Evolutionary conservation across 441 rosid species (phyloP).

Genomic region (Euphorbia celastroides): DNA sequence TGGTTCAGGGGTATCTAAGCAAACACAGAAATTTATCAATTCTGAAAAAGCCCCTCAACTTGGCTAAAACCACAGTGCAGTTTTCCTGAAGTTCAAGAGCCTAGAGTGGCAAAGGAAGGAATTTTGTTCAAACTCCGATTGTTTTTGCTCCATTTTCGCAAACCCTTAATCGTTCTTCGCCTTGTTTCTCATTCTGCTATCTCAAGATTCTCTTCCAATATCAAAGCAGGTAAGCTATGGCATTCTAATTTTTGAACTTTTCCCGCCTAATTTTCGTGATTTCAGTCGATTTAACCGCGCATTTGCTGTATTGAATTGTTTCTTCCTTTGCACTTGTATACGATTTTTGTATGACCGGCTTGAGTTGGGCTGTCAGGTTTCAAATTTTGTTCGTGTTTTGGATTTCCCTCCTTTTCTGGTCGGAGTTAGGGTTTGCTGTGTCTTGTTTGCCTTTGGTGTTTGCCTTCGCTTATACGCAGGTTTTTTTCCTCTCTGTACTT

Average conservation of each 20-base stretch:
- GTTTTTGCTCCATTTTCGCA: conserved; percentile 5
- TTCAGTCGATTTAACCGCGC: not conserved
- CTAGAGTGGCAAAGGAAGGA: conserved; percentile 13
- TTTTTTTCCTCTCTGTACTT: not conserved
- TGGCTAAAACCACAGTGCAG: not conserved
- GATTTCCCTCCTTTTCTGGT: not conserved
- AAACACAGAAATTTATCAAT: not conserved
- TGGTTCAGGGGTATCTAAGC: not conserved
- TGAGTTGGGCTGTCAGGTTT: not conserved
- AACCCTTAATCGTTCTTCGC: conserved; percentile 2
- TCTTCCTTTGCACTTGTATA: not conserved
- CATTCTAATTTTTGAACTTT: not conserved
- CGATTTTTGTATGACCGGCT: not conserved
- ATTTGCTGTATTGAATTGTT: not conserved
- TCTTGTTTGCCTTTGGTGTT: not conserved
- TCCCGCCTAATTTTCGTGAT: not conserved
- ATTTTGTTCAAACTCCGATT: conserved; percentile 9
- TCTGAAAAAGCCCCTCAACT: conserved; percentile 12
- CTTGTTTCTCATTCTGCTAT: too few species aligned
- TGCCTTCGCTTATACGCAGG: not conserved
- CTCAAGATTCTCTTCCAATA: not conserved
- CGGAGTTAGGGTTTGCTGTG: not conserved
- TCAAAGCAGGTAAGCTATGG: conserved; percentile 4
- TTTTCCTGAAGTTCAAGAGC: not conserved
- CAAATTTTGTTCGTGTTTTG: not conserved